Percentiles rank a stretch among this genome's conserved stretches.
These are phyloP conservation scores for Corymbia maculata DNA, from an alignment of 345 rosid species.

Conservation along the genomic window DNA sequence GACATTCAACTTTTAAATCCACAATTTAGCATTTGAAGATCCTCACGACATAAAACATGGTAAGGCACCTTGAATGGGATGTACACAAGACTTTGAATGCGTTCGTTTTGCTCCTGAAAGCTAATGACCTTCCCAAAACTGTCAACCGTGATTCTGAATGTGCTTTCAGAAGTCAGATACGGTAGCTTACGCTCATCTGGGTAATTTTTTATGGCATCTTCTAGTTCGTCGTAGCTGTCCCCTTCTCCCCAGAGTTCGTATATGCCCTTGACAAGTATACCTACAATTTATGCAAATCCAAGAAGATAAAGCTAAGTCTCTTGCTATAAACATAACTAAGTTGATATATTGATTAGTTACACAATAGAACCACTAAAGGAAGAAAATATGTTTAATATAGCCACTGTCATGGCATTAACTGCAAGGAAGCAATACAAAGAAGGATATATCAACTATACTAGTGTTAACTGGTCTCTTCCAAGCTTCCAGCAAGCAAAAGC, in stretches of 20 bases:
- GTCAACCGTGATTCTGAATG: slow-evolving; percentile 73
- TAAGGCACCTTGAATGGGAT: slow-evolving; percentile 69
- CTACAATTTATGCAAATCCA: slow-evolving; percentile 10
- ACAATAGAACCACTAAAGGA: background rate
- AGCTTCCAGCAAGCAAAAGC: background rate
- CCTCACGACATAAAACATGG: background rate
- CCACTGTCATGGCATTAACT: background rate
- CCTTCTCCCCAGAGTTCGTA: slow-evolving; percentile 99
- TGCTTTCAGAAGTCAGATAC: slow-evolving; percentile 40
- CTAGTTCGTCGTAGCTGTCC: slow-evolving; percentile 56
- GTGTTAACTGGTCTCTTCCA: background rate
- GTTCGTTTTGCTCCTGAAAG: slow-evolving; percentile 68
- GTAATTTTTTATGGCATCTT: slow-evolving; percentile 46
- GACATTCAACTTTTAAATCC: background rate
- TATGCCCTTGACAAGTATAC: slow-evolving; percentile 90
- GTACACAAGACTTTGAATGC: slow-evolving; percentile 50
- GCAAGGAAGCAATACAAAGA: background rate
- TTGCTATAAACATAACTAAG: background rate
- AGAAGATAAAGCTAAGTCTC: background rate
- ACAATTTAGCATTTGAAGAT: background rate
- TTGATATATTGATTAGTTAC: background rate
- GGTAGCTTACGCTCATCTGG: slow-evolving; percentile 74
- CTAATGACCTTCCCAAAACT: slow-evolving; percentile 72
- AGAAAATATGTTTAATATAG: background rate
- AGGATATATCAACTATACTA: background rate